These are phyloP conservation scores for Eucalyptus virginea DNA, from an alignment of 345 rosid genomes.

Conservation along the genomic window DNA sequence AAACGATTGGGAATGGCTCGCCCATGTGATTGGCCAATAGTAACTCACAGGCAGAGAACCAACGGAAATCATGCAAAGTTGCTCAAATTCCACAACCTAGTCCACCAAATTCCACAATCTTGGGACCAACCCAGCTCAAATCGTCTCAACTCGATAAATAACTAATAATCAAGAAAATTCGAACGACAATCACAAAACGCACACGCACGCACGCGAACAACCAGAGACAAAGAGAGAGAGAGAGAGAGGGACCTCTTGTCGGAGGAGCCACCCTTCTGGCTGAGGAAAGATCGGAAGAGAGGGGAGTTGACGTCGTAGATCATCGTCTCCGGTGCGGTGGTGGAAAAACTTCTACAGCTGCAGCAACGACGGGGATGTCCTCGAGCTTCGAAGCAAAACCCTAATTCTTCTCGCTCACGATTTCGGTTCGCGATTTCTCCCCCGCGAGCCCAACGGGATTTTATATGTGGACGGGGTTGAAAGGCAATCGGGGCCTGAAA, in stretches of 20 bases:
- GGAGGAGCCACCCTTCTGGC: conserved; percentile 88
- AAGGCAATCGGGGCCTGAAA: background rate
- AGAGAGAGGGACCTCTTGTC: conserved; percentile 56
- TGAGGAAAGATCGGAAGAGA: conserved; percentile 87
- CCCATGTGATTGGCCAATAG: background rate
- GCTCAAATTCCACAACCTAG: background rate
- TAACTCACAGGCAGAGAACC: background rate
- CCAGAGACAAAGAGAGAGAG: background rate
- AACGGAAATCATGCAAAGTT: background rate
- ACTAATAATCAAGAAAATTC: background rate
- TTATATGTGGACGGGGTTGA: background rate
- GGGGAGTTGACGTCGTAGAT: conserved; percentile 95
- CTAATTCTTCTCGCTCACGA: background rate
- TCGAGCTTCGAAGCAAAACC: background rate
- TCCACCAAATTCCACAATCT: background rate
- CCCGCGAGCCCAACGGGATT: background rate
- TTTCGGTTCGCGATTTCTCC: background rate
- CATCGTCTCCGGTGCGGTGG: conserved; percentile 15
- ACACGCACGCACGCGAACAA: background rate
- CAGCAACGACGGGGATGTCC: background rate
- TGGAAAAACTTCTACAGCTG: background rate
- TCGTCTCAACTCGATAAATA: background rate
- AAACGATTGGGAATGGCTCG: background rate
- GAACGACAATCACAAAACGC: background rate
- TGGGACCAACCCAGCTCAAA: background rate